phyloP scores from a whole-genome alignment of 2,329 filamentous ascomycete species.

The Leptographium radiaticola region DNA sequence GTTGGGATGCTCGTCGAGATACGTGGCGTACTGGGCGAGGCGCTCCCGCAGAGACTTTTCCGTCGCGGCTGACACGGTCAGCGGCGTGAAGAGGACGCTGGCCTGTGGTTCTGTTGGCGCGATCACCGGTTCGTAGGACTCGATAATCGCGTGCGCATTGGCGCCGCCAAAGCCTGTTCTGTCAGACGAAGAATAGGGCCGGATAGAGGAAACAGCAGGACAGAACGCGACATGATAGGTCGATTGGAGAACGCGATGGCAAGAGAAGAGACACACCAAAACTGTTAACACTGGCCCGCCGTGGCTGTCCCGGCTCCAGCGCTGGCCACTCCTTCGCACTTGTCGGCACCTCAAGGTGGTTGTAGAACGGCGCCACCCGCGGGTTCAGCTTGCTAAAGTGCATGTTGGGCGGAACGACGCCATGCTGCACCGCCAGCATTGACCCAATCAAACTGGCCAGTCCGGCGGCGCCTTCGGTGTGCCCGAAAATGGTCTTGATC shows the following conservation, averaged over 20 bases:
- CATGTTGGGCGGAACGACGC: constrained; percentile 17
- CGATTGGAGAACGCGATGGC: no score
- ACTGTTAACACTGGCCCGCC: constrained; percentile 36
- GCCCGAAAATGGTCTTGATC: constrained; percentile 18
- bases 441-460: constrained; percentile 20
- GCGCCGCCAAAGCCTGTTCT: constrained; percentile 33
- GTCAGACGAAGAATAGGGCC: no score
- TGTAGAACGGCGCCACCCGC: constrained; percentile 14
- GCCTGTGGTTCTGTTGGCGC: no score
- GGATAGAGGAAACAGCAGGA: no score
- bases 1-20: background rate
- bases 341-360: constrained; percentile 13
- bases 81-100: background rate
- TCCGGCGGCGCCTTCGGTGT: constrained; percentile 10
- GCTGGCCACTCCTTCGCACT: constrained; percentile 6
- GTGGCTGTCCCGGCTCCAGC: constrained; percentile 23
- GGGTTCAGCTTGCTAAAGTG: constrained; percentile 16
- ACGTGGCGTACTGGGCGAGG: background rate
- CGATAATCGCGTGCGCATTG: constrained; percentile 38
- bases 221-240: no score
- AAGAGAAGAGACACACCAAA: no score
- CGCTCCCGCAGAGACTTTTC: background rate
- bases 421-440: constrained; percentile 17
- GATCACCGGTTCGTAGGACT: constrained; percentile 12
- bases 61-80: background rate